These are phyloP conservation scores for Fusarium sacchari DNA, from an alignment of 2,329 filamentous ascomycete species.

Conservation along the genomic window DNA sequence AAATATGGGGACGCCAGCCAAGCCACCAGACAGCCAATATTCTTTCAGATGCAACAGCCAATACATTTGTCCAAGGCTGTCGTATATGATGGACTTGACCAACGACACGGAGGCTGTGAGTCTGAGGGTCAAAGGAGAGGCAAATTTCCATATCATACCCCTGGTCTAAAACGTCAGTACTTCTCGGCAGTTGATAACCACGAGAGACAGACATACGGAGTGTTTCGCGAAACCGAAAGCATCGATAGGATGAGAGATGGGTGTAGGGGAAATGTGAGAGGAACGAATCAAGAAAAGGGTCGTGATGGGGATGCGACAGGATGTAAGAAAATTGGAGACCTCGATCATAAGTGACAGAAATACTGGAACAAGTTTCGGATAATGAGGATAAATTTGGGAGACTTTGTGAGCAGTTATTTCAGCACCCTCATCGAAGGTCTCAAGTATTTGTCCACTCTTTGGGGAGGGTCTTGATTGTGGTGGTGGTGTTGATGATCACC, in stretches of 20 bases:
- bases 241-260: slow-evolving; percentile 10
- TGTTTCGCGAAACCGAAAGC: slow-evolving; percentile 15
- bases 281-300: slow-evolving; percentile 32
- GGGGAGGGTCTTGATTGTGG: slow-evolving; percentile 27
- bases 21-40: slow-evolving; percentile 32
- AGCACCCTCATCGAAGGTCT: not conserved
- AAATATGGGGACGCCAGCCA: slow-evolving; percentile 34
- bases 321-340: not conserved
- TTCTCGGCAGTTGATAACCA: slow-evolving; percentile 36
- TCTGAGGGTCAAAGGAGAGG: not conserved
- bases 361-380: not conserved
- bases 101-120: not conserved
- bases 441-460: not conserved
- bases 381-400: not conserved
- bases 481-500: slow-evolving; percentile 42
- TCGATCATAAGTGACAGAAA: not conserved
- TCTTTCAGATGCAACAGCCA: slow-evolving; percentile 9
- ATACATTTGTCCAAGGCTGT: slow-evolving; percentile 20
- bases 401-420: not conserved
- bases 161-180: slow-evolving; percentile 8
- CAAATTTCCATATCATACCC: not conserved
- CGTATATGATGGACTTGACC: not conserved
- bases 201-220: slow-evolving; percentile 8
- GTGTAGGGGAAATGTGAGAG: slow-evolving; percentile 28
- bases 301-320: slow-evolving; percentile 15